Evolutionary conservation across 306 rosid species (phyloP).

Genomic region (Hippophae tibetana): DNA sequence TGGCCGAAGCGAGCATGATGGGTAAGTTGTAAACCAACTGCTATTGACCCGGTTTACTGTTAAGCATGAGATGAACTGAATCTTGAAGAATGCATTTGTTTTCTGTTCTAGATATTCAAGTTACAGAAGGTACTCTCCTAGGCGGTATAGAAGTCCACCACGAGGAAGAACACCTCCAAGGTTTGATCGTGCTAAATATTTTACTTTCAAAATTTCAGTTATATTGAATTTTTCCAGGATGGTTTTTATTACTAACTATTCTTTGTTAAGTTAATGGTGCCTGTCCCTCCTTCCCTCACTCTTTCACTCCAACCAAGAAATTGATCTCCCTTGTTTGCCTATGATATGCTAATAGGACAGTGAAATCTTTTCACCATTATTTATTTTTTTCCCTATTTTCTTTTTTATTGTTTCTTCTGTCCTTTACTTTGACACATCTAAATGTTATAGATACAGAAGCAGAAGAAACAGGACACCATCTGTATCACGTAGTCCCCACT

Average conservation of each 20-base stretch:
- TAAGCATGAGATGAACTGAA: not conserved
- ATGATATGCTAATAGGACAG: no score
- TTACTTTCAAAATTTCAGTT: no score
- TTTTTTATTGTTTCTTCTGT: no score
- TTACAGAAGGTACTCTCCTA: slow-evolving; percentile 82
- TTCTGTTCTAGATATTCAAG: slow-evolving; percentile 46
- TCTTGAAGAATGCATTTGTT: not conserved
- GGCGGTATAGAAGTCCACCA: slow-evolving; percentile 87
- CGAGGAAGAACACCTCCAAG: slow-evolving; percentile 80
- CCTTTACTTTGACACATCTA: not conserved
- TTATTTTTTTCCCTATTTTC: no score
- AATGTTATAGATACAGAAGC: slow-evolving; percentile 55
- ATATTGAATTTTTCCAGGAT: no score
- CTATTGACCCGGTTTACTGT: not conserved
- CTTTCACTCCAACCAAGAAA: no score
- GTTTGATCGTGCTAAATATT: slow-evolving; percentile 15
- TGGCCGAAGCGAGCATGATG: slow-evolving; percentile 78
- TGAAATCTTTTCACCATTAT: no score
- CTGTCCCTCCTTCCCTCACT: no score
- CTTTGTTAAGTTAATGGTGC: no score
- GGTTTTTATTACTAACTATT: no score
- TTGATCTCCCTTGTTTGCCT: no score
- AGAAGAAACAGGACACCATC: slow-evolving; percentile 81
- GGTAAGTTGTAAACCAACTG: slow-evolving; percentile 26
- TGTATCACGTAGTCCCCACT: slow-evolving; percentile 69